Evolutionary conservation across 768 basidiomycete species (phyloP).

Genomic region (Trametes elegans): DNA sequence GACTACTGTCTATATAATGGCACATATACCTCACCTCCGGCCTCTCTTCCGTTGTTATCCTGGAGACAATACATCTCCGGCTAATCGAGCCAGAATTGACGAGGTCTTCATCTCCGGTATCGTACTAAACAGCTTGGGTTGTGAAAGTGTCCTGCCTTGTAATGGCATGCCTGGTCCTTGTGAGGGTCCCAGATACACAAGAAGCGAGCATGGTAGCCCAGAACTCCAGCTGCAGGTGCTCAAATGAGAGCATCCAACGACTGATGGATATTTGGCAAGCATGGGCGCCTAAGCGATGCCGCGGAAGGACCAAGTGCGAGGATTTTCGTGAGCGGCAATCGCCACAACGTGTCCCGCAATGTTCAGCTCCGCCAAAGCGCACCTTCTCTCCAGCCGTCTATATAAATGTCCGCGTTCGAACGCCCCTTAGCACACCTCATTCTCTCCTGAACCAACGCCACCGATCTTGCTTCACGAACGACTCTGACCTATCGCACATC

Average conservation of each 20-base stretch:
- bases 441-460: background rate
- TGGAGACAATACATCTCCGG: background rate
- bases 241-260: background rate
- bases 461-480: background rate
- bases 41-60: background rate
- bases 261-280: background rate
- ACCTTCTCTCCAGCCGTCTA: slow-evolving; percentile 4
- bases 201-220: too few species aligned
- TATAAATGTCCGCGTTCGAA: slow-evolving; percentile 12
- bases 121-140: background rate
- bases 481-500: background rate
- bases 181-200: too few species aligned
- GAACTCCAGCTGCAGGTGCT: too few species aligned
- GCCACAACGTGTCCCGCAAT: slow-evolving; percentile 22
- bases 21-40: background rate
- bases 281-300: background rate
- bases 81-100: background rate
- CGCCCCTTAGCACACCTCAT: background rate
- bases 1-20: background rate
- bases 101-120: background rate
- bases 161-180: too few species aligned
- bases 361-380: slow-evolving; percentile 10
- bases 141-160: too few species aligned
- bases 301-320: slow-evolving; percentile 3
- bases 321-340: slow-evolving; percentile 19